Evolutionary conservation across 805 yeast genomes (phyloP).

Genomic region (Zygoascus bituminiphila): DNA sequence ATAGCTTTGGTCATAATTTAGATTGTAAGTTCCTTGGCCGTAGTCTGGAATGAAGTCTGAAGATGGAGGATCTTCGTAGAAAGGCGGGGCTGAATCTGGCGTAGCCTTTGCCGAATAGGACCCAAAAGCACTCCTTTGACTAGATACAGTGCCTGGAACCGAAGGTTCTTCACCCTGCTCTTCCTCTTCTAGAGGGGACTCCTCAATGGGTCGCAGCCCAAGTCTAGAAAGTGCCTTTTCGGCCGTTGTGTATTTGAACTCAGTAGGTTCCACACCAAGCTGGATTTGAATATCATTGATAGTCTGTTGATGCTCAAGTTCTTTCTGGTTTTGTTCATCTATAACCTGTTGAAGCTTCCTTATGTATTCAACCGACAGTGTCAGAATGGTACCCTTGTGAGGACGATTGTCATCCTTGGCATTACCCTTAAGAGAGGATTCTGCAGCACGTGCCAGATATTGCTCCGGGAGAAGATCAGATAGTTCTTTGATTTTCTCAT

Average conservation of each 20-base stretch:
- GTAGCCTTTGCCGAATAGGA: slow-evolving; percentile 7
- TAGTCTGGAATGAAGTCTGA: slow-evolving; percentile 15
- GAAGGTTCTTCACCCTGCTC: background rate
- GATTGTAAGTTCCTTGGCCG: slow-evolving; percentile 13
- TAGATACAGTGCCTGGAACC: background rate
- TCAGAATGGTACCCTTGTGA: slow-evolving; percentile 70
- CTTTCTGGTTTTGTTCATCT: slow-evolving; percentile 70
- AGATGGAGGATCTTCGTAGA: background rate
- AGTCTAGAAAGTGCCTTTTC: slow-evolving; percentile 66
- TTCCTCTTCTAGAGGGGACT: slow-evolving; percentile 1
- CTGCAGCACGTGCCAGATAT: slow-evolving; percentile 18
- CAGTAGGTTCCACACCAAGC: slow-evolving; percentile 35
- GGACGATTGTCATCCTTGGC: slow-evolving; percentile 54
- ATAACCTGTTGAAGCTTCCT: slow-evolving; percentile 50
- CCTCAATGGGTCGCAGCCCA: slow-evolving; percentile 33
- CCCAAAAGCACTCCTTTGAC: background rate
- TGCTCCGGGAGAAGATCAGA: slow-evolving; percentile 68
- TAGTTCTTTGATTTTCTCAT: slow-evolving; percentile 78
- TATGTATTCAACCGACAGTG: slow-evolving; percentile 74
- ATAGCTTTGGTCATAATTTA: background rate
- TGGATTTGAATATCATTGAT: slow-evolving; percentile 46
- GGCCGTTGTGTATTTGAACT: slow-evolving; percentile 63
- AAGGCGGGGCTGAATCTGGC: slow-evolving; percentile 6
- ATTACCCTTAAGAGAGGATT: slow-evolving; percentile 6
- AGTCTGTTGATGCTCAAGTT: slow-evolving; percentile 60